Conservation (phyloP, 1,284 basidiomycete species). For the Vanrija sp. region DNA sequence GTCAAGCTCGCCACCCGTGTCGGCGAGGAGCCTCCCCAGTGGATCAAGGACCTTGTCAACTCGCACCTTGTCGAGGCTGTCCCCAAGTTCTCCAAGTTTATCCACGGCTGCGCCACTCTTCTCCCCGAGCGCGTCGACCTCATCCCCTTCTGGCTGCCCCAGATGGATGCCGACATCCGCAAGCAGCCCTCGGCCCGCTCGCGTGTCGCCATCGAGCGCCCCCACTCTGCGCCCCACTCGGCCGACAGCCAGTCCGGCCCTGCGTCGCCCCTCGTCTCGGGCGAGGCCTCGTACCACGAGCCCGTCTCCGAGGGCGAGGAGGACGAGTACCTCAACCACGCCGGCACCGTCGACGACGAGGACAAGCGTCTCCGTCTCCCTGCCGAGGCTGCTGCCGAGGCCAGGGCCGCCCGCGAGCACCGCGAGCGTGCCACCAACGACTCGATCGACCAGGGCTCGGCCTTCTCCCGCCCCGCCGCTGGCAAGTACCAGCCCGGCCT, state of each 20-base stretch:
- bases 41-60: constrained; percentile 92
- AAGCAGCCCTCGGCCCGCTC: constrained; percentile 74
- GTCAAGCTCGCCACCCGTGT: constrained; percentile 96
- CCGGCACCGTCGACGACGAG: constrained; percentile 60
- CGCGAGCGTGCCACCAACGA: constrained; percentile 62
- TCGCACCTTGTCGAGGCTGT: constrained; percentile 92
- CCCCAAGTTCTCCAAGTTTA: constrained; percentile 82
- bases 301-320: constrained; percentile 79
- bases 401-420: constrained; percentile 74
- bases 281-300: constrained; percentile 61
- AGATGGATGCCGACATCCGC: constrained; percentile 89
- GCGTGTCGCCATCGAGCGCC: constrained; percentile 67
- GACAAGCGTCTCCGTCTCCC: constrained; percentile 70
- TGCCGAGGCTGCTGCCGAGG: constrained; percentile 66
- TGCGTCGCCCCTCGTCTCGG: constrained; percentile 29
- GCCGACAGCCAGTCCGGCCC: constrained; percentile 47
- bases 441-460: constrained; percentile 12
- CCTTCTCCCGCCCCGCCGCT: constrained; percentile 13
- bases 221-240: constrained; percentile 47
- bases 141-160: constrained; percentile 90
- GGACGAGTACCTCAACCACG: constrained; percentile 67
- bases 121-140: constrained; percentile 91
- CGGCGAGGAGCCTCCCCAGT: constrained; percentile 92
- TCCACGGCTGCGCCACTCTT: constrained; percentile 92
- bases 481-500: constrained; percentile 51